Conservation (phyloP, 2,329 filamentous ascomycete genomes). For the Apiospora phragmitis region DNA sequence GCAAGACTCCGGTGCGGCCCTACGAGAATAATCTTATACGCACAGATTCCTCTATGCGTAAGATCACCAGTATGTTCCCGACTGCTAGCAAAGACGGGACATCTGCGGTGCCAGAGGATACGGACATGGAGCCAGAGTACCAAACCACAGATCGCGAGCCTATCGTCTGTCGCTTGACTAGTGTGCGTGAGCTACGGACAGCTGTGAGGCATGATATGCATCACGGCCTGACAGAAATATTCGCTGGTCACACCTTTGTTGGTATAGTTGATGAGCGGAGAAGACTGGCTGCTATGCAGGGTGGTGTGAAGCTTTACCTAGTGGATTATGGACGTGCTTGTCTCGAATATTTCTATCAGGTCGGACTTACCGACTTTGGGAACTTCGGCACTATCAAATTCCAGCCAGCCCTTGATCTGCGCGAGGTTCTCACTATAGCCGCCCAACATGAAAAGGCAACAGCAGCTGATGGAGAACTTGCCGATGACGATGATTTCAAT, state of each 20-base stretch:
- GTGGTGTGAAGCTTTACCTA: conserved; percentile 87
- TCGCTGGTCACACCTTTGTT: conserved; percentile 88
- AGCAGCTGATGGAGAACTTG: conserved; percentile 27
- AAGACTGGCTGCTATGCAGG: conserved; percentile 88
- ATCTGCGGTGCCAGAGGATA: conserved; percentile 27
- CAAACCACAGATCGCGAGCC: conserved; percentile 69
- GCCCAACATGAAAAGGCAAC: conserved; percentile 68
- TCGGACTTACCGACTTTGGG: conserved; percentile 91
- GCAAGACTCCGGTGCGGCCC: conserved; percentile 53
- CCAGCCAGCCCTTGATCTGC: conserved; percentile 70
- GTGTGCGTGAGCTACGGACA: conserved; percentile 80
- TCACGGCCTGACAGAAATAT: conserved; percentile 80
- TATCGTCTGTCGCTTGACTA: conserved; percentile 73
- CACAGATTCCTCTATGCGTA: conserved; percentile 84
- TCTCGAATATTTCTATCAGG: conserved; percentile 92
- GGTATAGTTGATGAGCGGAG: conserved; percentile 86
- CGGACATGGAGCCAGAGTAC: conserved; percentile 53
- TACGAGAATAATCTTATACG: conserved; percentile 88
- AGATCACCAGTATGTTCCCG: conserved; percentile 96
- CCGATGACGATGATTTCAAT: conserved; percentile 59
- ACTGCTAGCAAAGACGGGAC: conserved; percentile 44
- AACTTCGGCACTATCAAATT: conserved; percentile 89
- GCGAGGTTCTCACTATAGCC: conserved; percentile 70
- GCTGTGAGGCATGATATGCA: conserved; percentile 82
- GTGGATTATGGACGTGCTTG: conserved; percentile 88